Evolutionary conservation across 148 eudicot species (phyloP).

Genomic region (Vaccinium myrtillus): DNA sequence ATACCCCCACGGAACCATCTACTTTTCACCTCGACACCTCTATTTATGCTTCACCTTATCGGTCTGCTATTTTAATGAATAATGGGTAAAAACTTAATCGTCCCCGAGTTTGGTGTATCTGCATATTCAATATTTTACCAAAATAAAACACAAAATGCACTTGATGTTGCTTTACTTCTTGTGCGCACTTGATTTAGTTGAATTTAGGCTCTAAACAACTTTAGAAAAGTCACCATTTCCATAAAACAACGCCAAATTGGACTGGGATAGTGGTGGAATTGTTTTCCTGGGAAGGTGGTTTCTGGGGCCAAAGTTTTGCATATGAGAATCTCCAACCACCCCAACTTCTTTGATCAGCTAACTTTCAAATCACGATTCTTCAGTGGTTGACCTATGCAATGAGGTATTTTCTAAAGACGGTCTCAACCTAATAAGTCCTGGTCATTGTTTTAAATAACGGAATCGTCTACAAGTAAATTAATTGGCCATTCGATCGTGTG

Average conservation of each 20-base stretch:
- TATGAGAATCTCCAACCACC: slow-evolving; percentile 5
- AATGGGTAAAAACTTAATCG: too few species aligned
- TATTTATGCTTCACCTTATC: too few species aligned
- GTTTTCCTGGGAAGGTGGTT: not conserved
- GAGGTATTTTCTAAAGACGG: not conserved
- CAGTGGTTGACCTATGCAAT: not conserved
- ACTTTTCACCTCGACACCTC: too few species aligned
- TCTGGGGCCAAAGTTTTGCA: not conserved
- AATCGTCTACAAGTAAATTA: not conserved
- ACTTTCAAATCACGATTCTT: not conserved
- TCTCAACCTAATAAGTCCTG: not conserved
- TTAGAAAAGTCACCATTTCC: not conserved
- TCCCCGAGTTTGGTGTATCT: not conserved
- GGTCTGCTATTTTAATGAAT: too few species aligned
- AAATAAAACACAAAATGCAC: not conserved
- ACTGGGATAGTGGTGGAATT: not conserved
- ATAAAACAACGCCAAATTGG: not conserved
- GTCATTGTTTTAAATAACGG: not conserved
- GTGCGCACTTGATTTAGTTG: not conserved
- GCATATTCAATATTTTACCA: not conserved
- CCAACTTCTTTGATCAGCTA: not conserved
- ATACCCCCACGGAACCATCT: too few species aligned
- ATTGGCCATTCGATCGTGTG: not conserved
- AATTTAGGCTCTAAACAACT: not conserved
- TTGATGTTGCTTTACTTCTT: not conserved